Percentiles rank a stretch among this genome's conserved stretches.
phyloP scores from a whole-genome alignment of 1,284 basidiomycete species.

The Boletus mariae region DNA sequence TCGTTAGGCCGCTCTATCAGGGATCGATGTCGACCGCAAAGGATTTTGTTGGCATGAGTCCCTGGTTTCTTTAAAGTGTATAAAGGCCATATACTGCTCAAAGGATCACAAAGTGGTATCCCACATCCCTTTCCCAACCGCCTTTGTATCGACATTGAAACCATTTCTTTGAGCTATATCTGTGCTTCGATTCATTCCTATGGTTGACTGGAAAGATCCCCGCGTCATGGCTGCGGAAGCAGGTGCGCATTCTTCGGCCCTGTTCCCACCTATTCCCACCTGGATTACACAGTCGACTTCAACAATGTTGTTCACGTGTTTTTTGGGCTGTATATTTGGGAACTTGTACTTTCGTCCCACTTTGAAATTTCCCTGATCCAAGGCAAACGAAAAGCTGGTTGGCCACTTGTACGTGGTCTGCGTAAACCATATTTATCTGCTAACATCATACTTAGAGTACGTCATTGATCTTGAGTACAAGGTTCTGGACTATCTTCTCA shows the following conservation, averaged over 20 bases:
- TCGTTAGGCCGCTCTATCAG: conserved; percentile 3
- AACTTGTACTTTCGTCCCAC: conserved; percentile 54
- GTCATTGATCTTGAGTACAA: conserved; percentile 4
- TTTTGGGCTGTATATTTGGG: conserved; percentile 66
- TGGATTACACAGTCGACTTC: conserved; percentile 45
- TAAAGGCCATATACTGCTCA: conserved; percentile 15
- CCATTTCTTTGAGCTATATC: conserved; percentile 8
- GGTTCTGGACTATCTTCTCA: conserved; percentile 3
- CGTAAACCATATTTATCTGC: neutral
- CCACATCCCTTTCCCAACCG: conserved; percentile 1
- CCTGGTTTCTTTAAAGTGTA: conserved; percentile 27
- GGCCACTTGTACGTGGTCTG: conserved; percentile 51
- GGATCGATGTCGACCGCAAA: conserved; percentile 12
- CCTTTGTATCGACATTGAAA: conserved; percentile 10
- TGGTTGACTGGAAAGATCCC: conserved; percentile 58
- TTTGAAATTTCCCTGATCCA: conserved; percentile 66
- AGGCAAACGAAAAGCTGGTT: conserved; percentile 52
- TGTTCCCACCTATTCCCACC: conserved; percentile 1
- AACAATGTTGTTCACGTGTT: conserved; percentile 55
- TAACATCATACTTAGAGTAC: conserved; percentile 18
- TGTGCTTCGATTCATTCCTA: conserved; percentile 26
- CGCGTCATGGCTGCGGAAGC: conserved; percentile 45
- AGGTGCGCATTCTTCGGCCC: conserved; percentile 33
- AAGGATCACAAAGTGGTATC: conserved; percentile 6
- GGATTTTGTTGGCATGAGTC: conserved; percentile 7